Conservation (phyloP, 768 basidiomycete genomes). For the Trametes meyenii region DNA sequence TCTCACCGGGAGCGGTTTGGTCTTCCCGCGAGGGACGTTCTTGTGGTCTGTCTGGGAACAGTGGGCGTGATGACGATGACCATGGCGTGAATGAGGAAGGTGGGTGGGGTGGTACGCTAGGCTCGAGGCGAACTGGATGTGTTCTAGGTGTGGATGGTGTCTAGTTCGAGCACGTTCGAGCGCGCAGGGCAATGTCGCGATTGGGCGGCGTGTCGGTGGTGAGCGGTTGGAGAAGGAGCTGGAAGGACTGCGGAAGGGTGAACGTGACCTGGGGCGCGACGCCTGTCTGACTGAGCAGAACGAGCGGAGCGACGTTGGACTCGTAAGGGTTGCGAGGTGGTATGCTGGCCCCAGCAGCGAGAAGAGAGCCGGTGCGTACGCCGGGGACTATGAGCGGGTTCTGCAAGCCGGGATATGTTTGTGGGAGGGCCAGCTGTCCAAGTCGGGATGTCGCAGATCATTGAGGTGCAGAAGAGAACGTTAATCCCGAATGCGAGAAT, state of each 20-base stretch:
- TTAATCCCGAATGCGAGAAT: constrained; percentile 7
- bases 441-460: neutral
- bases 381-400: neutral
- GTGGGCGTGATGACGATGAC: neutral
- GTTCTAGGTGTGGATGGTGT: constrained; percentile 3
- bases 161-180: neutral
- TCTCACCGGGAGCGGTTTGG: neutral
- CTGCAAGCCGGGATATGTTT: neutral
- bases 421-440: neutral
- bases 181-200: neutral
- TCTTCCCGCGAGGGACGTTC: neutral
- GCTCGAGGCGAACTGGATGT: constrained; percentile 10
- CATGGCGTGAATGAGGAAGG: neutral
- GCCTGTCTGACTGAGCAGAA: neutral
- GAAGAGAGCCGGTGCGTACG: neutral
- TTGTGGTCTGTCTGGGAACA: neutral
- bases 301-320: neutral
- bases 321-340: neutral
- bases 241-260: neutral
- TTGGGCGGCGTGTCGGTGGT: neutral
- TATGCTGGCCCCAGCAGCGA: neutral
- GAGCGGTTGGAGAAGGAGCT: neutral
- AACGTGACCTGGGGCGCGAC: constrained; percentile 3
- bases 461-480: neutral
- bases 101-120: constrained; percentile 7